Evolutionary conservation across 331 rosid genomes (phyloP), one percentile per base, ranked within the genome.

Genomic region (Spiraea crenata): DNA sequence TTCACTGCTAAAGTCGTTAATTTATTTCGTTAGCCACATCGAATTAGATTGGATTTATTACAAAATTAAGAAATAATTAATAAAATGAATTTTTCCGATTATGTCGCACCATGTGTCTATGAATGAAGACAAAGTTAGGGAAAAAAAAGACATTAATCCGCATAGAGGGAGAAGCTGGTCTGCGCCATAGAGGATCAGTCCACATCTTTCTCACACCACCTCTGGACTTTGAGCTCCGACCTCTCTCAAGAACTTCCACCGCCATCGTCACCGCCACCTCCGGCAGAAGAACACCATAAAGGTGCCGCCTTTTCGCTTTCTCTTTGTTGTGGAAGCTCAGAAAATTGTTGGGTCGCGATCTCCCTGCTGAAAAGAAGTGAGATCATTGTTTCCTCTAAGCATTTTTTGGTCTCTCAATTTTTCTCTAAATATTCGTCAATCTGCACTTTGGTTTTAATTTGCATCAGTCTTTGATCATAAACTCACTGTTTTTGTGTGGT

Each of bases 301-400:
- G 65, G 47, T 3, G 14, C 42, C 7, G 14, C 55, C 49, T 9
- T 31, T n/a, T 17, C 2, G 12, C 50, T 51, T 35, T 46, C 15
- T 25, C 35, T 51, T 60, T 51, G 3, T 17, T 57, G 11, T 59
- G 34, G 67, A 65, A 37, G 40, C 50, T n/a, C 39, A 45, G 48
- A 57, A 50, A 46, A 35, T 48, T 48, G 9, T 14, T 9, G 61
- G 61, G 48, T 71, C 57, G 10, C 11, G 72, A 70, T 70, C 71
- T 51, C 70, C 70, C 71, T 50, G 54, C 31, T 49, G 17, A 65
- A 63, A 13, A 7, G 59, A 56, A 70, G 81, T 77, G 62, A 64
- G 81, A 31, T 19, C 34, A 42, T 65, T 55, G 11, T 19, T 47
- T 44, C 19, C 45, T 44, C 45, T 15, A 15, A 11, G 56, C 35